A percentile compares a stretch with the other conserved stretches of the same genome.
Conservation (phyloP, 2,329 filamentous ascomycete genomes). For the Neophaeococcomyces mojaviensis region DNA sequence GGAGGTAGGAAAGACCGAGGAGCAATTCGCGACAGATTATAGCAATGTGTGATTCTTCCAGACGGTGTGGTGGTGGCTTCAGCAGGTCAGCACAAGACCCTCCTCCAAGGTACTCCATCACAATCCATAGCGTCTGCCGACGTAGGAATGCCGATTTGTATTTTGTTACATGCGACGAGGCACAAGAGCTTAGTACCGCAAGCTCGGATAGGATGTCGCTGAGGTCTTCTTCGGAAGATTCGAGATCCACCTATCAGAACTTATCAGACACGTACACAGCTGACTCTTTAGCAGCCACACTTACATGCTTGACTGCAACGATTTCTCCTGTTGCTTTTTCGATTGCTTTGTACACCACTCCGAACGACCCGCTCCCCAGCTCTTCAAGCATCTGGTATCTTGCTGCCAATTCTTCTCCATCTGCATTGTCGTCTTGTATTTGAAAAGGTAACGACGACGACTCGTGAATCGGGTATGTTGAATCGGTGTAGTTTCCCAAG, state of each 20-base stretch:
- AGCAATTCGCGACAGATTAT: constrained; percentile 90
- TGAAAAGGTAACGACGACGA: constrained; percentile 12
- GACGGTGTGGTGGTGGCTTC: constrained; percentile 24
- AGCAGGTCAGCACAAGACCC: constrained; percentile 92
- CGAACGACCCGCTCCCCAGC: constrained; percentile 91
- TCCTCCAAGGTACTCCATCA: constrained; percentile 96
- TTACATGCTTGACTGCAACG: constrained; percentile 92
- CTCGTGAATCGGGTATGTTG: constrained; percentile 5
- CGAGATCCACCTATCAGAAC: constrained; percentile 75
- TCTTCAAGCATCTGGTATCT: constrained; percentile 95
- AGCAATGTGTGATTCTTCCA: constrained; percentile 83
- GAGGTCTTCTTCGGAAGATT: constrained; percentile 97
- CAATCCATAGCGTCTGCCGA: constrained; percentile 96
- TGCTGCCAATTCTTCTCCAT: constrained; percentile 41
- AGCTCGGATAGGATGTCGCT: constrained; percentile 98
- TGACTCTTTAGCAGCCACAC: constrained; percentile 27
- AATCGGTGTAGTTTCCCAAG: constrained; percentile 8
- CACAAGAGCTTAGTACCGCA: constrained; percentile 86
- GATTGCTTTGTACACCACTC: constrained; percentile 93
- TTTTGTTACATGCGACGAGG: constrained; percentile 82
- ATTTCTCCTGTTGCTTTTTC: constrained; percentile 84
- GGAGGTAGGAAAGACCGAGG: constrained; percentile 83
- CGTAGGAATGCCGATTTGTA: constrained; percentile 96
- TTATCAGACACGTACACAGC: not conserved
- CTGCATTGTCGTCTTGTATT: constrained; percentile 19